phyloP scores from a whole-genome alignment of 441 rosid genomes.

The Biscutella laevigata region DNA sequence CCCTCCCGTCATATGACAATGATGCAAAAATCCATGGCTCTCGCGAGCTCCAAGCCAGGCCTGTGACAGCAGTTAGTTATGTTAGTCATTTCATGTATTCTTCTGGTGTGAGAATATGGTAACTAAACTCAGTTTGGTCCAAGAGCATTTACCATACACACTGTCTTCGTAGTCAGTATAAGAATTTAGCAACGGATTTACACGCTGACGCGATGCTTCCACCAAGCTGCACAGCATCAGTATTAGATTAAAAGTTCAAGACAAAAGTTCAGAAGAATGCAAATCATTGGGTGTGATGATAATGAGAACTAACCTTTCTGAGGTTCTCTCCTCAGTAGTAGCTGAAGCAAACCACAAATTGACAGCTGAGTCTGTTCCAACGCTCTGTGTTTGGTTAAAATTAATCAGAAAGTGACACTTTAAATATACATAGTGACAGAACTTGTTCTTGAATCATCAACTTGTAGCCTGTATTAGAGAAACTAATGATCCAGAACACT shows the following conservation, averaged over 20 bases:
- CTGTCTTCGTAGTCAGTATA: conserved; percentile 85
- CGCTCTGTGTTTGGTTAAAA: conserved; percentile 48
- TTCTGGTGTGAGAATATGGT: not conserved
- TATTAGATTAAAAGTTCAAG: not conserved
- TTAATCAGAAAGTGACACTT: not conserved
- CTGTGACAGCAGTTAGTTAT: conserved; percentile 31
- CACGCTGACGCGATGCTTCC: conserved; percentile 32
- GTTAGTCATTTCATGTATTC: not conserved
- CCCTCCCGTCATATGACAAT: conserved; percentile 91
- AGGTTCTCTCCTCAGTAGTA: conserved; percentile 35
- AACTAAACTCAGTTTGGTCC: conserved; percentile 11
- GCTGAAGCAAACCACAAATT: conserved; percentile 73
- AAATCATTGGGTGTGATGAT: not conserved
- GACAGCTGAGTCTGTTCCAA: conserved; percentile 84
- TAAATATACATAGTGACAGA: not conserved
- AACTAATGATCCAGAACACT: not conserved
- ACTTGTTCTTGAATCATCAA: not conserved
- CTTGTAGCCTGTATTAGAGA: not conserved
- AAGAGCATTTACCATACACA: conserved; percentile 56
- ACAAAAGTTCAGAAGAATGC: not conserved
- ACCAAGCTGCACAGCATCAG: conserved; percentile 32
- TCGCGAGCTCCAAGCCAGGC: conserved; percentile 83
- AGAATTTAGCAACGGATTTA: conserved; percentile 54
- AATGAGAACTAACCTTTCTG: conserved; percentile 38
- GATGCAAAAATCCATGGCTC: conserved; percentile 98